phyloP scores from a whole-genome alignment of 495 filamentous ascomycete genomes.

The Penicillium tannophilum region DNA sequence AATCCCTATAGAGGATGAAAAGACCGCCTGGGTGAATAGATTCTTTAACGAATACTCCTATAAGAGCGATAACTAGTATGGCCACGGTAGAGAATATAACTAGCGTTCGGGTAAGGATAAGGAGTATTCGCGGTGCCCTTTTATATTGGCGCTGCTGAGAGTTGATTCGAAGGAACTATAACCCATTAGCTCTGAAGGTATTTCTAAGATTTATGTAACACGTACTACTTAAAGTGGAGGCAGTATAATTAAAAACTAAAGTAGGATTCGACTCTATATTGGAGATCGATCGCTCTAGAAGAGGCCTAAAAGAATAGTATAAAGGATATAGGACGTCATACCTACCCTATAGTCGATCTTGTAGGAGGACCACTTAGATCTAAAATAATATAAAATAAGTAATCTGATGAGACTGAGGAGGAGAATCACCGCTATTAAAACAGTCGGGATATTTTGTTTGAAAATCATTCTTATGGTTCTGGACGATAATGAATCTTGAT shows the following conservation, averaged over 20 bases:
- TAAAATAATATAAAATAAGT: background rate
- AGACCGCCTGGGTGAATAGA: background rate
- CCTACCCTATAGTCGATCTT: background rate
- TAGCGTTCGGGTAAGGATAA: background rate
- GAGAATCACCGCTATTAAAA: background rate
- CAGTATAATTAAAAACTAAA: background rate
- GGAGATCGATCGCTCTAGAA: conserved; percentile 1
- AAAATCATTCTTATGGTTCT: background rate
- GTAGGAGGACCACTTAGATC: background rate
- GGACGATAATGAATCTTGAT: background rate
- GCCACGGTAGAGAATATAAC: background rate
- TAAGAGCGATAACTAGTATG: background rate
- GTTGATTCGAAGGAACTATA: background rate
- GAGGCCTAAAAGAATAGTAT: background rate
- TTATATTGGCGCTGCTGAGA: background rate
- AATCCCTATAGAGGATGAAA: background rate
- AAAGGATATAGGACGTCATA: background rate
- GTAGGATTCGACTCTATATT: background rate
- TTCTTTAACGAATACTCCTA: background rate
- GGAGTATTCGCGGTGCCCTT: background rate
- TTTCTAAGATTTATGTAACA: background rate
- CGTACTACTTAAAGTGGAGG: background rate
- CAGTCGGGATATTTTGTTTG: background rate
- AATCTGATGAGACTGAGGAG: background rate
- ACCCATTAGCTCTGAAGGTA: background rate